phyloP scores from a whole-genome alignment of 306 rosid genomes.

The Trifolium fragiferum region DNA sequence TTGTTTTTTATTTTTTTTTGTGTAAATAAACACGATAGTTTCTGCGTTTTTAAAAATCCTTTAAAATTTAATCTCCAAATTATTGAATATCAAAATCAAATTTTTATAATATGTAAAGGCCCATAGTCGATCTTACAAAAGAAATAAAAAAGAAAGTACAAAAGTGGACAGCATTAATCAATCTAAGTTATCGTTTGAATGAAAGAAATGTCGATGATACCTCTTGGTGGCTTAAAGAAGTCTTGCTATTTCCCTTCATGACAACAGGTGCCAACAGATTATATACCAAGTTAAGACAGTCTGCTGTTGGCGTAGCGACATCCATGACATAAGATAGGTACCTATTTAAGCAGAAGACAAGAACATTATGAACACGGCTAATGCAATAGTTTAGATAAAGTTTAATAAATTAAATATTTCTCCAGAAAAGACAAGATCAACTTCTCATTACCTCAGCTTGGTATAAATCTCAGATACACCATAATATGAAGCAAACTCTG shows the following conservation, averaged over 20 bases:
- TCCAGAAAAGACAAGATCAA: slow-evolving; percentile 26
- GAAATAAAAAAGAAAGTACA: not conserved
- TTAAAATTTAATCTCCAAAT: no score
- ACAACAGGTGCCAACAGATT: slow-evolving; percentile 75
- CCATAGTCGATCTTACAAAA: not conserved
- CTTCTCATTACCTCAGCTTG: slow-evolving; percentile 73
- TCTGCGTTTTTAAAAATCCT: no score
- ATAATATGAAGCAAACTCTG: slow-evolving; percentile 88
- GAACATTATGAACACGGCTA: slow-evolving; percentile 33
- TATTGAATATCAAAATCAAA: no score
- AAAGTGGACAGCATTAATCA: not conserved
- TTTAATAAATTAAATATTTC: slow-evolving; percentile 28
- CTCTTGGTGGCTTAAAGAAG: slow-evolving; percentile 96
- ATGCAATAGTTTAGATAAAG: slow-evolving; percentile 17
- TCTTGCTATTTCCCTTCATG: slow-evolving; percentile 80
- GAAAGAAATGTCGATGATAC: slow-evolving; percentile 48
- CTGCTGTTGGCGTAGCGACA: slow-evolving; percentile 98
- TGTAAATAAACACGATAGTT: no score
- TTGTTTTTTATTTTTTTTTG: no score
- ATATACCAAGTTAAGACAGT: slow-evolving; percentile 84
- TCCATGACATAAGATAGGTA: slow-evolving; percentile 96
- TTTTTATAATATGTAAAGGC: not conserved
- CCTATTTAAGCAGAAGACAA: slow-evolving; percentile 46
- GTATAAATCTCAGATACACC: slow-evolving; percentile 92
- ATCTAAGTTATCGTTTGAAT: slow-evolving; percentile 16